These are phyloP conservation scores for Pichia deserticola DNA, from an alignment of 805 yeast genomes.

Conservation along the genomic window DNA sequence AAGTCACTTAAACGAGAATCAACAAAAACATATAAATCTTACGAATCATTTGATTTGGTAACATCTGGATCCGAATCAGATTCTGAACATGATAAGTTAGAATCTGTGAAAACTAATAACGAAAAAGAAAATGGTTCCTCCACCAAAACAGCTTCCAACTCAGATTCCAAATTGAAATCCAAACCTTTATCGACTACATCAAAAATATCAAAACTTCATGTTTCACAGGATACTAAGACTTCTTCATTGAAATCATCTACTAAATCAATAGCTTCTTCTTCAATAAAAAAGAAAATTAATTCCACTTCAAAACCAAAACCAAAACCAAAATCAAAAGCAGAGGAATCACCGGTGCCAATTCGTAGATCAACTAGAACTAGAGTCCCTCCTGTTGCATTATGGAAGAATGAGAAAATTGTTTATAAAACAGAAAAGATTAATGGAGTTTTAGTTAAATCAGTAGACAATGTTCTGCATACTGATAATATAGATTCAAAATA, in stretches of 20 bases:
- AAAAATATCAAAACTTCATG: too few relatives aligned
- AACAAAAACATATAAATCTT: too few relatives aligned
- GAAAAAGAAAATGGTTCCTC: too few relatives aligned
- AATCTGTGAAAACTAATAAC: too few relatives aligned
- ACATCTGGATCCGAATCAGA: too few relatives aligned
- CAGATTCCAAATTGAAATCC: too few relatives aligned
- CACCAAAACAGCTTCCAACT: too few relatives aligned
- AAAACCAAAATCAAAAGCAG: not conserved
- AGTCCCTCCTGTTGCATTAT: conserved; percentile 68
- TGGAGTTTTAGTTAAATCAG: conserved; percentile 46
- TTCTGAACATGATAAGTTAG: too few relatives aligned
- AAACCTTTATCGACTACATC: too few relatives aligned
- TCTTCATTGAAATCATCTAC: not conserved
- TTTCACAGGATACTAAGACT: not conserved
- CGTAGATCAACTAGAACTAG: conserved; percentile 62
- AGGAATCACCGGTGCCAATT: conserved; percentile 24
- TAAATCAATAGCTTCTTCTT: not conserved
- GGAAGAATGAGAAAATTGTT: conserved; percentile 75
- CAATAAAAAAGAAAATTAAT: too few relatives aligned
- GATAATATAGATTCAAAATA: conserved; percentile 23
- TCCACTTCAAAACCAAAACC: not conserved
- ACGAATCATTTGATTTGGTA: too few relatives aligned
- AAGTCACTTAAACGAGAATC: too few relatives aligned
- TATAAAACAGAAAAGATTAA: conserved; percentile 41
- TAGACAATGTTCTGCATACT: conserved; percentile 51